A percentile compares a stretch with the other conserved stretches of the same genome.
Conservation (phyloP, 371 early-diverging fungal genomes). For the Dichotomocladium elegans region DNA sequence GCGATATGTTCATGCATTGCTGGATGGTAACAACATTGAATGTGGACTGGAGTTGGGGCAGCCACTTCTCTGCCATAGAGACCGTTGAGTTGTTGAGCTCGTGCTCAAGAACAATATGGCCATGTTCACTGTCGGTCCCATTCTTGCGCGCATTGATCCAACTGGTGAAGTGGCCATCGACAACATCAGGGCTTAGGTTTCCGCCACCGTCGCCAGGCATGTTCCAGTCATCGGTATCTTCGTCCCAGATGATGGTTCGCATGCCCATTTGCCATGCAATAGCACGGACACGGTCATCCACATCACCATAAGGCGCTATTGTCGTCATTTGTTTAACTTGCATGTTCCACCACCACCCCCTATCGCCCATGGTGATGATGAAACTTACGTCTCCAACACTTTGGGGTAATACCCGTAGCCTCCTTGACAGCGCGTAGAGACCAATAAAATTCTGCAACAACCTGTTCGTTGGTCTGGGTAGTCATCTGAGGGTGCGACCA, state of each 20-base stretch:
- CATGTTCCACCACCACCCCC: no score
- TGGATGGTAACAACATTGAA: slow-evolving; percentile 47
- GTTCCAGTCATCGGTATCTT: slow-evolving; percentile 45
- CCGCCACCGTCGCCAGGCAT: slow-evolving; percentile 46
- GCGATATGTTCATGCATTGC: slow-evolving; percentile 46
- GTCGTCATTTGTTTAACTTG: no score
- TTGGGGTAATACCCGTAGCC: slow-evolving; percentile 47
- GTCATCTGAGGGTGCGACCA: slow-evolving; percentile 63
- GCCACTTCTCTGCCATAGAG: slow-evolving; percentile 43
- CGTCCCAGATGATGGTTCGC: slow-evolving; percentile 40
- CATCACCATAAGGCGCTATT: slow-evolving; percentile 44
- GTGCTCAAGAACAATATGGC: slow-evolving; percentile 50
- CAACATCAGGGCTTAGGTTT: slow-evolving; percentile 21
- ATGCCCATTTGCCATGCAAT: slow-evolving; percentile 52
- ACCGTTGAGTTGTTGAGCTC: slow-evolving; percentile 46
- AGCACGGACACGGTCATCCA: slow-evolving; percentile 53
- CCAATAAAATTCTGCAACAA: slow-evolving; percentile 59
- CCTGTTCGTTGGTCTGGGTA: slow-evolving; percentile 43
- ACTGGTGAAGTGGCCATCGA: slow-evolving; percentile 35
- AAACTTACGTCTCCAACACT: slow-evolving; percentile 44
- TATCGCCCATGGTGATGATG: no score
- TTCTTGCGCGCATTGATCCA: slow-evolving; percentile 33
- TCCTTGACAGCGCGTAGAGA: slow-evolving; percentile 51
- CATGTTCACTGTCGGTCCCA: slow-evolving; percentile 24
- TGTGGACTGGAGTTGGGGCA: slow-evolving; percentile 35